phyloP scores from a whole-genome alignment of 1,139 yeast genomes.

The Yamadazyma triangularis region DNA sequence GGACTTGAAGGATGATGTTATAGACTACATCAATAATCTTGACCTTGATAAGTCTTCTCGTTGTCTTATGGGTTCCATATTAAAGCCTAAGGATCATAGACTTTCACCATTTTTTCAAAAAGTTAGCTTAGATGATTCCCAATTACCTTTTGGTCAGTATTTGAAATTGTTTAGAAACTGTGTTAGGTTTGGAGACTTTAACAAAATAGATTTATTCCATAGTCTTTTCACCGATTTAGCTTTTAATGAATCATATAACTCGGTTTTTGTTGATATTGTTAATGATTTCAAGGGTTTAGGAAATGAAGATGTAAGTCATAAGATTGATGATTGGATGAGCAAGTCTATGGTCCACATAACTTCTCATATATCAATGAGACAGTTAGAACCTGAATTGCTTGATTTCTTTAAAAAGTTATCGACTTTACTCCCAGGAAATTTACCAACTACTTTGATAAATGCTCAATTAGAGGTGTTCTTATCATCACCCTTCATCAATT shows the following conservation, averaged over 20 bases:
- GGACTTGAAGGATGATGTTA: constrained; percentile 4
- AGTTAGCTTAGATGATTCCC: not conserved
- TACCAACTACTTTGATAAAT: constrained; percentile 43
- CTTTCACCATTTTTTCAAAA: constrained; percentile 18
- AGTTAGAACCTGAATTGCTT: constrained; percentile 30
- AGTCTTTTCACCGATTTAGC: constrained; percentile 1
- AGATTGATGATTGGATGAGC: constrained; percentile 32
- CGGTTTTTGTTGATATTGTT: constrained; percentile 5
- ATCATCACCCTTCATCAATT: constrained; percentile 42
- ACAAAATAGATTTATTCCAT: constrained; percentile 2
- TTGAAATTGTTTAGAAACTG: constrained; percentile 3
- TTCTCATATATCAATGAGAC: constrained; percentile 55
- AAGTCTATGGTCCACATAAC: constrained; percentile 58
- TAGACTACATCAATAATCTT: not conserved
- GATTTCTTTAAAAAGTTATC: constrained; percentile 18
- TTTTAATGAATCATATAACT: not conserved
- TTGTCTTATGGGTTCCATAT: not conserved
- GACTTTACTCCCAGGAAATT: constrained; percentile 30
- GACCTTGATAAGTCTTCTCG: not conserved
- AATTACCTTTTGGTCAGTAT: constrained; percentile 1
- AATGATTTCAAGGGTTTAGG: not conserved
- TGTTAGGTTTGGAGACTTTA: constrained; percentile 1
- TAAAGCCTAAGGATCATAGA: constrained; percentile 17
- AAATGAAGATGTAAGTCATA: not conserved
- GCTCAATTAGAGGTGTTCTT: constrained; percentile 67